A percentile compares a stretch with the other conserved stretches of the same genome.
phyloP scores from a whole-genome alignment of 176 grass and related monocot species.

The Eleusine indica region DNA sequence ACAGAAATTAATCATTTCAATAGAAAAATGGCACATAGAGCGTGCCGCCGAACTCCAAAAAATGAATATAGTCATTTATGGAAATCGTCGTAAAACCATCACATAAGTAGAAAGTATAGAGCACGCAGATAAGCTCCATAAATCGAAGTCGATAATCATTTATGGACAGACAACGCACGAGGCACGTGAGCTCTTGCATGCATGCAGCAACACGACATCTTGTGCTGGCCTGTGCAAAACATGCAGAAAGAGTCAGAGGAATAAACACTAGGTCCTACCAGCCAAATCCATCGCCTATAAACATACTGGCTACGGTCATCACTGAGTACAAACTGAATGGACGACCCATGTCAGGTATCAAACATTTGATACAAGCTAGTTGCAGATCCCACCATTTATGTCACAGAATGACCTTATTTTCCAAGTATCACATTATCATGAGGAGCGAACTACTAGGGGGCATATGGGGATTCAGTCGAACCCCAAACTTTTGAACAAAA shows the following conservation, averaged over 20 bases:
- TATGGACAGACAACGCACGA: not conserved
- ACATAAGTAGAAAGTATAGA: not conserved
- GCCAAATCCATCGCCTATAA: not conserved
- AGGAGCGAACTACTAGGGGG: no score
- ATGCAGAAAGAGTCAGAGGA: not conserved
- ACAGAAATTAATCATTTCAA: slow-evolving; percentile 20
- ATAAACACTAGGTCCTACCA: not conserved
- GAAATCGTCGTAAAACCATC: not conserved
- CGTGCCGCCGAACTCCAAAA: not conserved
- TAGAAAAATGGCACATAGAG: not conserved
- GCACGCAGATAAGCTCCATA: not conserved
- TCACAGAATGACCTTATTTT: not conserved
- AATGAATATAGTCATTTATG: not conserved
- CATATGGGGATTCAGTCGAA: not conserved
- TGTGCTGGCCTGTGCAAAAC: not conserved
- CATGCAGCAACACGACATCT: not conserved
- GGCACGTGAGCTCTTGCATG: not conserved
- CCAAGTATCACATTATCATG: not conserved
- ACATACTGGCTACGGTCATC: slow-evolving; percentile 9
- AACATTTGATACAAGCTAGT: not conserved
- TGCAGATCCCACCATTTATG: not conserved
- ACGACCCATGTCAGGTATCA: not conserved
- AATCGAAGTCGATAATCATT: not conserved
- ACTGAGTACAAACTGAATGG: not conserved
- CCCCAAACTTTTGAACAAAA: not conserved